phyloP scores from a whole-genome alignment of 805 yeast species.

The Isabelozyma rhagii region DNA sequence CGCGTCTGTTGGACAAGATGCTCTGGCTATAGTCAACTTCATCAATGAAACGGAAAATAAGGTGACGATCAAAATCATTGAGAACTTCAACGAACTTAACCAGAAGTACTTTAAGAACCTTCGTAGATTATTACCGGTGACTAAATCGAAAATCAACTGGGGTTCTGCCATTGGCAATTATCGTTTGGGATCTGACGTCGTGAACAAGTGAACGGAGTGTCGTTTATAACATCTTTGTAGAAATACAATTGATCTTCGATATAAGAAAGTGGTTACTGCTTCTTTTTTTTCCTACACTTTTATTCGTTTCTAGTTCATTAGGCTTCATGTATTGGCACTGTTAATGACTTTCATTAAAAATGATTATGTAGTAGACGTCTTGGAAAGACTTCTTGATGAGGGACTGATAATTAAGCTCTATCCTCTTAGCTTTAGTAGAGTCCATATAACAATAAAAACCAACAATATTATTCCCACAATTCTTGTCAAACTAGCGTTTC shows the following conservation, averaged over 20 bases:
- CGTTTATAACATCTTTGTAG: slow-evolving; percentile 3
- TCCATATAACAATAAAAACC: slow-evolving; percentile 36
- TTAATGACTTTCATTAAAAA: too few relatives aligned
- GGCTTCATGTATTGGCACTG: neutral
- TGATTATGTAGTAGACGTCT: too few relatives aligned
- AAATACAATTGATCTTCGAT: neutral
- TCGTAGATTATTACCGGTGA: slow-evolving; percentile 89
- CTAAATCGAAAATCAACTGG: slow-evolving; percentile 91
- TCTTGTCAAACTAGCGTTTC: slow-evolving; percentile 40
- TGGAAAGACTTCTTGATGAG: too few relatives aligned
- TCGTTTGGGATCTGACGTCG: slow-evolving; percentile 79
- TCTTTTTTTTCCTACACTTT: neutral
- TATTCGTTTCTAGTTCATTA: neutral
- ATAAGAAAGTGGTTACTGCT: neutral
- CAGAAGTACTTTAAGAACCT: slow-evolving; percentile 78
- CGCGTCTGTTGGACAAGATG: slow-evolving; percentile 12
- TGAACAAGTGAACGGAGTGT: slow-evolving; percentile 19
- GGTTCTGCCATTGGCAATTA: slow-evolving; percentile 90
- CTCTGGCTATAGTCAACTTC: slow-evolving; percentile 34
- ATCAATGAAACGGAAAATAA: slow-evolving; percentile 58
- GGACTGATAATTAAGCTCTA: too few relatives aligned
- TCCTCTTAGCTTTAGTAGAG: slow-evolving; percentile 22
- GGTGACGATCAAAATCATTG: slow-evolving; percentile 58
- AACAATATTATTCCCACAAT: slow-evolving; percentile 32
- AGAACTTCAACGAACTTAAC: slow-evolving; percentile 67